These are phyloP conservation scores for Coemansia sp. DNA, from an alignment of 192 early-diverging fungal genomes.

Conservation along the genomic window DNA sequence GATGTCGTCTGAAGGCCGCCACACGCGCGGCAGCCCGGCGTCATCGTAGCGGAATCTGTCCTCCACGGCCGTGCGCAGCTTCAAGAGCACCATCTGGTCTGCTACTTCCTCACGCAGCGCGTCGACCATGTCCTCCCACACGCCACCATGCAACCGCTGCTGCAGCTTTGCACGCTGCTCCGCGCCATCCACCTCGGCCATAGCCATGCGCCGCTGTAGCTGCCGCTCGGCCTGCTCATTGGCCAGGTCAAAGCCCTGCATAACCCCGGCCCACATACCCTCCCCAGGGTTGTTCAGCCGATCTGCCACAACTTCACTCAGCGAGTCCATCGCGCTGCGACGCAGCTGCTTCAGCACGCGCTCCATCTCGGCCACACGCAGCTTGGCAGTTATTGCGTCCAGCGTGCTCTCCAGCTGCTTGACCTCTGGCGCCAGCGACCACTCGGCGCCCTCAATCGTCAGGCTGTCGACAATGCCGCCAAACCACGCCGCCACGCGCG, in stretches of 20 bases:
- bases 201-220: conserved; percentile 35
- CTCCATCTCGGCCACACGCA: conserved; percentile 42
- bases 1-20: conserved; percentile 95
- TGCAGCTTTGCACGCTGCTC: conserved; percentile 55
- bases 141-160: conserved; percentile 56
- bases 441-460: conserved; percentile 14
- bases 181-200: conserved; percentile 55
- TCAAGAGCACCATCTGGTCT: conserved; percentile 80
- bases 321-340: conserved; percentile 36
- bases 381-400: conserved; percentile 28
- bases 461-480: conserved; percentile 11
- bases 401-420: conserved; percentile 23
- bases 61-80: conserved; percentile 81
- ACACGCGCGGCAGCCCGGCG: conserved; percentile 87
- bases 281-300: conserved; percentile 64
- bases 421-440: conserved; percentile 35
- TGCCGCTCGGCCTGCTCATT: conserved; percentile 22
- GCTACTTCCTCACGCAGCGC: conserved; percentile 77
- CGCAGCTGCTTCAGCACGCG: conserved; percentile 19
- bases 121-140: conserved; percentile 74
- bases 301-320: conserved; percentile 71
- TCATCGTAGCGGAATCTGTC: conserved; percentile 94
- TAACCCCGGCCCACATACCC: conserved; percentile 72
- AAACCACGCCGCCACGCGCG: conserved; percentile 21
- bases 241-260: conserved; percentile 56